A percentile compares a stretch with the other conserved stretches of the same genome.
Evolutionary conservation across 495 filamentous ascomycete genomes (phyloP).

Genomic region (Tuber microsphaerosporum): DNA sequence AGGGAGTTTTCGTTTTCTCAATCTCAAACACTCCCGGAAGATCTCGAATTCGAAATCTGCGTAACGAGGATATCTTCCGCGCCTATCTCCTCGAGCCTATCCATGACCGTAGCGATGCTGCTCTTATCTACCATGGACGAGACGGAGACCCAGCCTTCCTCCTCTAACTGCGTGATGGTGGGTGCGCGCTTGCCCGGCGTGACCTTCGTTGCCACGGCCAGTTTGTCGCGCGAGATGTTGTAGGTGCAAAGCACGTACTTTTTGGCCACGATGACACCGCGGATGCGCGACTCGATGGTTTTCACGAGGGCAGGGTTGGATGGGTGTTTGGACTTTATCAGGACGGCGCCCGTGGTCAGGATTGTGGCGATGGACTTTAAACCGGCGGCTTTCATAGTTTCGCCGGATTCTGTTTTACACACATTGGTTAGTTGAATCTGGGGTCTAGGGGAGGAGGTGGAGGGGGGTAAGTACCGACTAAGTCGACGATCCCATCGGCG

Average conservation of each 20-base stretch:
- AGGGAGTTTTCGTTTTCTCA: neutral
- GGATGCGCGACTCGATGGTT: conserved; percentile 72
- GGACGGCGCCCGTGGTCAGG: conserved; percentile 71
- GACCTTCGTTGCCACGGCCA: conserved; percentile 63
- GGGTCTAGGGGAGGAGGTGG: neutral
- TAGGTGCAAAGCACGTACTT: conserved; percentile 93
- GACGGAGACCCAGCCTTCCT: conserved; percentile 86
- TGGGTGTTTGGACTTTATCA: conserved; percentile 86
- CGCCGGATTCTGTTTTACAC: conserved; percentile 72
- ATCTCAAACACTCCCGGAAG: neutral
- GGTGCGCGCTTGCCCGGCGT: conserved; percentile 94
- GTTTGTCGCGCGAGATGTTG: conserved; percentile 67
- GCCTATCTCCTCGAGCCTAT: conserved; percentile 65
- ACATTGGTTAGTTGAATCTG: neutral
- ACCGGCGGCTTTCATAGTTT: conserved; percentile 97
- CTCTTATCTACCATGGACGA: conserved; percentile 92
- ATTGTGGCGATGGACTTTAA: conserved; percentile 93
- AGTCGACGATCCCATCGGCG: conserved; percentile 92
- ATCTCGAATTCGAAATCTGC: conserved; percentile 71
- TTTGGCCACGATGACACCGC: conserved; percentile 91
- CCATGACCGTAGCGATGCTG: conserved; percentile 81
- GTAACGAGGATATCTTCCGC: conserved; percentile 83
- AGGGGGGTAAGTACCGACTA: conserved; percentile 64
- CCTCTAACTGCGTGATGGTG: conserved; percentile 78
- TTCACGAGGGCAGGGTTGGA: conserved; percentile 70